Evolutionary conservation across 495 filamentous ascomycete species (phyloP).

Genomic region (Corynascus novoguineensis): DNA sequence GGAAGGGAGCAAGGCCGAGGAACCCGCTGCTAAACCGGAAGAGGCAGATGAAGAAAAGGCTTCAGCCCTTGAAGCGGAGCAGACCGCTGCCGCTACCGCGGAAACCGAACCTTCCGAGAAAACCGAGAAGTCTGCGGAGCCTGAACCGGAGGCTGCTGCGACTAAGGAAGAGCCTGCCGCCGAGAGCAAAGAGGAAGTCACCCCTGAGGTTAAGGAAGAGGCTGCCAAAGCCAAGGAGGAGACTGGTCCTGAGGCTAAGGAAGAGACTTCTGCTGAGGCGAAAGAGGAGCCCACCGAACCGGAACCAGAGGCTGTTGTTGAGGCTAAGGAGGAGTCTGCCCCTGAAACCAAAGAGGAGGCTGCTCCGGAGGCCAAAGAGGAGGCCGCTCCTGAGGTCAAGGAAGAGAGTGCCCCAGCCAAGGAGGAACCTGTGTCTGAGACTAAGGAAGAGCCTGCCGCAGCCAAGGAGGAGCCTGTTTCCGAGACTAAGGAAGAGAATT

Average conservation of each 20-base stretch:
- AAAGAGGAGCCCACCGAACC: not conserved
- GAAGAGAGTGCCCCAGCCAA: not conserved
- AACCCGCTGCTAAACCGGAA: not conserved
- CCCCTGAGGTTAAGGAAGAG: not conserved
- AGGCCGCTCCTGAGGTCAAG: slow-evolving; percentile 2
- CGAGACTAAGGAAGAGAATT: not conserved
- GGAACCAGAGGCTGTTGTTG: slow-evolving; percentile 8
- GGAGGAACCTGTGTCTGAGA: slow-evolving; percentile 3
- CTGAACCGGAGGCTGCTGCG: not conserved
- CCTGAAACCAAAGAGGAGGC: not conserved
- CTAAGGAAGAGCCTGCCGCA: not conserved
- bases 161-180: not conserved
- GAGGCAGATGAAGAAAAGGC: not conserved
- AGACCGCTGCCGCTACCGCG: not conserved
- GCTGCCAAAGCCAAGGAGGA: not conserved
- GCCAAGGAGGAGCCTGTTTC: not conserved
- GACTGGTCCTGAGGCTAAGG: not conserved
- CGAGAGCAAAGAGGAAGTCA: not conserved
- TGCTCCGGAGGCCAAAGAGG: not conserved
- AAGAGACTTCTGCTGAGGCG: not conserved
- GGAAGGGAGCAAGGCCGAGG: slow-evolving; percentile 3
- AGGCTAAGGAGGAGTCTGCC: slow-evolving; percentile 4
- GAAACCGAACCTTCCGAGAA: too few relatives aligned
- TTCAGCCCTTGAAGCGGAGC: not conserved
- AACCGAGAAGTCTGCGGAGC: not conserved